Evolutionary conservation across 371 early-diverging fungal species (phyloP), one percentile per base, ranked within the genome.

Genomic region (Chytridium lagenaria): DNA sequence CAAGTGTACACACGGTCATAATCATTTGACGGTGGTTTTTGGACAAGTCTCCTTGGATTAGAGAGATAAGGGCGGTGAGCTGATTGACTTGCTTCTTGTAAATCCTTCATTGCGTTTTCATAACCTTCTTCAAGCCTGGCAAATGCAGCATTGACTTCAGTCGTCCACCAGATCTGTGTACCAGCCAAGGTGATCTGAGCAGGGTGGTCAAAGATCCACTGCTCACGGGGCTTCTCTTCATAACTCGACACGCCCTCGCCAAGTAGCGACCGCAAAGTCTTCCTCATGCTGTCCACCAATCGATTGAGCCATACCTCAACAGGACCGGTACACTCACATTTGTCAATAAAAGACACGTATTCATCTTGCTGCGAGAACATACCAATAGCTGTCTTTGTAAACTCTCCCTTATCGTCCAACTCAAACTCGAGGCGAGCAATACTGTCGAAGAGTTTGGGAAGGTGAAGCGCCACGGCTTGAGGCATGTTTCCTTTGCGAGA

Each of bases 191-290:
- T 84, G 66, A 89, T 84, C 67, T 89, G 89, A 3, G 89, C 88
- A 0, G 87, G 87, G 67, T 86, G 80, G 71, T 89, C 89, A 70
- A 89, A 89, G 50, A 89, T 85, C 89, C 89, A 89, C 75, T 89
- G 88, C 72, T 89, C 89, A 68, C 89, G 79, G 1, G 89, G 89
- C 80, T 88, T 89, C 72, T 89, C 89, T 81, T 89, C 88, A 72
- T 89, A 89, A 0, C 81, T 64, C 0, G 85, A 71, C 7, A 89
- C 88, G 22, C 88, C 86, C 49, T 89, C 89, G 1, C 84, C 83
- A 2, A 89, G 77, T 50, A 83, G 55, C 1, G 81, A 77, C 57
- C 81, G 70, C 38, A 89, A 76, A 10, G 88, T 86, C 59, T 64
- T 76, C 50, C 87, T 52, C 89, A 89, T 89, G 23, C 70, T 70